Base-by-base conservation (phyloP, 331 rosid genomes). In the Pyracantha coccinea region DNA sequence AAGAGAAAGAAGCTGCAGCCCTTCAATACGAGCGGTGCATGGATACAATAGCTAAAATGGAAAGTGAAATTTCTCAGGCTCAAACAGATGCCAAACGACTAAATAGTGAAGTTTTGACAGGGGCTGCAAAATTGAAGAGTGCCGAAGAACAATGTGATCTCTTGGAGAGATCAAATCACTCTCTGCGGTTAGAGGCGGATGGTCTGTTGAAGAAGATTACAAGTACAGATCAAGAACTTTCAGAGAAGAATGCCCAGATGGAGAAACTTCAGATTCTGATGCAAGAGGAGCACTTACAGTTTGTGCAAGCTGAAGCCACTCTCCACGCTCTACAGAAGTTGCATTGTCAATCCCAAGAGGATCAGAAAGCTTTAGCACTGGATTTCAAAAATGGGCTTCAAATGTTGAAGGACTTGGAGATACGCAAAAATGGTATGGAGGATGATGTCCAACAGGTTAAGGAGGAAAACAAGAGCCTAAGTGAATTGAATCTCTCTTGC, bases 381-480 rank as follows among this genome's bases (percentile, higher is more conserved):
- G 99, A 95, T 87, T 93, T 95, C 68, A 88, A 92, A 74, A 75
- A 77, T 58, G 96, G 97, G 77, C 89, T 92, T 80, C 92, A 76
- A 79, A 83, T 85, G 85, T 77, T 95, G 89, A 95, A 89, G 74
- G 88, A 90, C 66, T 67, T 90, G 55, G 97, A 88, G 73, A 77
- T 77, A 70, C 75, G 91, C 81, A 92, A 90, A 71, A 84, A 85
- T 45, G 90, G 83, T 58, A 77, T 79, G 74, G 91, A 88, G 83
- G 93, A 90, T 75, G 91, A 90, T 68, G 74, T 89, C 69, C 85
- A 80, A 76, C 79, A 63, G 31, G 86, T 80, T 21, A 85, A 80
- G 82, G 92, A 83, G 23, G 90, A 92, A 83, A 92, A 92, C 77
- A 86, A 53, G 78, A 88, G 77, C 65, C 83, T 89, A 38, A 79